Conservation (phyloP, 768 basidiomycete species). For the Chalciporus piperatus region DNA sequence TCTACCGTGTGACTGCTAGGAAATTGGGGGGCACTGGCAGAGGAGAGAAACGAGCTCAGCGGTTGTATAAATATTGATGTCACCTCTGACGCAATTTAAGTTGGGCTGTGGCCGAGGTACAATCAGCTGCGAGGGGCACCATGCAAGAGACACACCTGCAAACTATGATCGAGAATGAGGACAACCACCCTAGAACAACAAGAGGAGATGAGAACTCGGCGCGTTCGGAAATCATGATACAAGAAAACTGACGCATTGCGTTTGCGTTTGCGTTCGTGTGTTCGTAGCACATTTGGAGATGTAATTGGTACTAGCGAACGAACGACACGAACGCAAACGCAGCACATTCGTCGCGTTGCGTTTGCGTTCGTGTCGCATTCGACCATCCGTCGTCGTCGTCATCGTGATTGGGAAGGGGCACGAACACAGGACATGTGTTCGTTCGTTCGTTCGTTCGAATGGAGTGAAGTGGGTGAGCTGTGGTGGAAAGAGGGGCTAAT, state of each 20-base stretch:
- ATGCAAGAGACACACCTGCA: constrained; percentile 46
- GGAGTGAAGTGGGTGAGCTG: too few species aligned
- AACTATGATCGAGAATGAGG: constrained; percentile 73
- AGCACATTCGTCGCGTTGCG: too few species aligned
- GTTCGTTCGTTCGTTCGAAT: too few species aligned
- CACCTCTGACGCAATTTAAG: constrained; percentile 77
- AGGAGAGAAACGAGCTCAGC: constrained; percentile 65
- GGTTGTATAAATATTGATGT: constrained; percentile 84
- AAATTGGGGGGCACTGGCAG: constrained; percentile 57
- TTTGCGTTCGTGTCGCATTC: too few species aligned
- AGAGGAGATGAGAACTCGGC: background rate
- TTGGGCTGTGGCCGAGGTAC: constrained; percentile 52
- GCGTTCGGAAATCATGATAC: background rate
- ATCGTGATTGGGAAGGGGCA: too few species aligned
- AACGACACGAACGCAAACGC: too few species aligned
- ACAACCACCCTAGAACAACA: constrained; percentile 70
- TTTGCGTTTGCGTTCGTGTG: too few species aligned
- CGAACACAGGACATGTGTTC: too few species aligned
- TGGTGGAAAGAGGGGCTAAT: too few species aligned
- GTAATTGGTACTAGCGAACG: too few species aligned
- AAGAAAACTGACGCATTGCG: constrained; percentile 67
- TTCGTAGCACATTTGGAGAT: too few species aligned
- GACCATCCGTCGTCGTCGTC: too few species aligned
- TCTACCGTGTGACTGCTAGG: constrained; percentile 54
- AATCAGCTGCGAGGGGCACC: background rate